A percentile compares a stretch with the other conserved stretches of the same genome.
These are phyloP conservation scores for Scheffersomyces quercinus DNA, from an alignment of 1,139 yeast genomes.

Conservation along the genomic window DNA sequence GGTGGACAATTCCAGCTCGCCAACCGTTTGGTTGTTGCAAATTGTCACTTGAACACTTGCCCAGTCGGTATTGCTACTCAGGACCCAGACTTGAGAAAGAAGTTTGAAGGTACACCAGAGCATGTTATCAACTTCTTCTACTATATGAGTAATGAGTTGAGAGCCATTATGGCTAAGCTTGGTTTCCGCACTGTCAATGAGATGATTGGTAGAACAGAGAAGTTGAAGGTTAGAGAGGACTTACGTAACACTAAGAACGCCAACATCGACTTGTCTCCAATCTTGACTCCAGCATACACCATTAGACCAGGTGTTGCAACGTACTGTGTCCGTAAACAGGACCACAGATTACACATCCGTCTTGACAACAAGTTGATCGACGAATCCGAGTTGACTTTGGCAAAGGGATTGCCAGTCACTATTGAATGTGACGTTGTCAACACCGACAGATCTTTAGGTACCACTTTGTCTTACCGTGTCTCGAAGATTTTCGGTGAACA, in stretches of 20 bases:
- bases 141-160: constrained; percentile 88
- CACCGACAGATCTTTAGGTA: constrained; percentile 95
- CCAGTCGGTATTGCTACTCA: constrained; percentile 99
- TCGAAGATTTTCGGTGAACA: constrained; percentile 91
- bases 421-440: constrained; percentile 91
- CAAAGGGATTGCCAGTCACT: constrained; percentile 91
- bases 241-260: constrained; percentile 87
- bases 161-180: constrained; percentile 88
- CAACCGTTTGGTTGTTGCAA: neutral
- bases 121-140: constrained; percentile 97
- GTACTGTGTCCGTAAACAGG: constrained; percentile 89
- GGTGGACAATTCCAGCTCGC: constrained; percentile 2
- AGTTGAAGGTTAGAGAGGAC: constrained; percentile 81
- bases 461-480: constrained; percentile 90
- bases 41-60: constrained; percentile 76
- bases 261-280: constrained; percentile 87
- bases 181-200: constrained; percentile 96
- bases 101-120: constrained; percentile 96
- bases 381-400: constrained; percentile 90
- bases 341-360: constrained; percentile 88
- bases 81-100: constrained; percentile 89
- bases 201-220: constrained; percentile 97
- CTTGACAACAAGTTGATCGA: constrained; percentile 94
- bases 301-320: constrained; percentile 98
- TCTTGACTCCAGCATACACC: constrained; percentile 94